Percentiles rank a stretch among this genome's conserved stretches.
phyloP scores from a whole-genome alignment of 345 rosid species.

The Euphorbia peplus region DNA sequence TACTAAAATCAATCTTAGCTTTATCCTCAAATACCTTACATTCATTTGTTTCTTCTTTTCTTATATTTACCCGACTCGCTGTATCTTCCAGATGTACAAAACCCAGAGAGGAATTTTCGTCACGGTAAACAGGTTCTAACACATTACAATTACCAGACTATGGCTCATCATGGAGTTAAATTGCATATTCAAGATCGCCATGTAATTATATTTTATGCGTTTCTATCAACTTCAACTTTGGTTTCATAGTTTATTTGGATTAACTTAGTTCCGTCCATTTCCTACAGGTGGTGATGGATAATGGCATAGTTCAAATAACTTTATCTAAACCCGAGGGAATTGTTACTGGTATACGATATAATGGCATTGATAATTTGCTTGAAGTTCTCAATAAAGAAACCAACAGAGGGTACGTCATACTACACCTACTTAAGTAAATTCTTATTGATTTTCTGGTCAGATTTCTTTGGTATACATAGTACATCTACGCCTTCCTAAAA shows the following conservation, averaged over 20 bases:
- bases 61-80: not conserved
- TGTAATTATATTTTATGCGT: slow-evolving; percentile 30
- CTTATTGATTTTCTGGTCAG: not conserved
- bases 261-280: not conserved
- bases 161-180: slow-evolving; percentile 47
- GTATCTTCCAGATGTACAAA: slow-evolving; percentile 21
- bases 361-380: slow-evolving; percentile 29
- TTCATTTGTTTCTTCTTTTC: not conserved
- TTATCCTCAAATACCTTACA: not conserved
- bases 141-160: slow-evolving; percentile 23
- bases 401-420: slow-evolving; percentile 27
- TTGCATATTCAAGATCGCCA: slow-evolving; percentile 52
- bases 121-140: slow-evolving; percentile 14
- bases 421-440: not conserved
- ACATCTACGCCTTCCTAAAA: slow-evolving; percentile 4
- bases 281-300: slow-evolving; percentile 33
- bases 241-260: not conserved
- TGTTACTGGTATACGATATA: slow-evolving; percentile 30
- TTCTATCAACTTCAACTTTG: not conserved
- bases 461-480: not conserved
- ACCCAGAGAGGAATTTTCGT: slow-evolving; percentile 32
- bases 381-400: slow-evolving; percentile 29
- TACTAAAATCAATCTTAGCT: not conserved
- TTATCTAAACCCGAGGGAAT: slow-evolving; percentile 32
- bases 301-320: slow-evolving; percentile 32